Evolutionary conservation across 306 rosid genomes (phyloP).

Genomic region (Hylodesmum podocarpum): DNA sequence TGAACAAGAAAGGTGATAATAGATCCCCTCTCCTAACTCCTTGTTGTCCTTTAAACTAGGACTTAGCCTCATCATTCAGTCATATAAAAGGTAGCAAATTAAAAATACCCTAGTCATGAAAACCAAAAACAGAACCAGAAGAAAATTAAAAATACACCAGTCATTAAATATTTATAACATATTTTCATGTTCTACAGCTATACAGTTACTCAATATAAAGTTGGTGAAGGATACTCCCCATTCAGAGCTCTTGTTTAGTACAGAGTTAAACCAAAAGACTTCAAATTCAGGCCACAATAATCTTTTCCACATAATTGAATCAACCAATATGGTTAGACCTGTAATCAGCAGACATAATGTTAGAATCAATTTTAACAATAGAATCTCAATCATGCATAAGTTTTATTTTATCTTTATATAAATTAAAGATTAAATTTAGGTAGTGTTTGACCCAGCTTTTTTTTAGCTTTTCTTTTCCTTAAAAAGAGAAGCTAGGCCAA

Average conservation of each 20-base stretch:
- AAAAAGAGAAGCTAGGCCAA: too few species aligned
- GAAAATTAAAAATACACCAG: constrained; percentile 1
- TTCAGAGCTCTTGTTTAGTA: constrained; percentile 85
- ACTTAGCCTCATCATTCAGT: background rate
- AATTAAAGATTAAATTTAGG: background rate
- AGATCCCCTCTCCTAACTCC: background rate
- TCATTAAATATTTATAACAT: constrained; percentile 2
- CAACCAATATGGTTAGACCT: constrained; percentile 78
- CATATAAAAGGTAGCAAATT: background rate
- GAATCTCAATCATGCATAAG: background rate
- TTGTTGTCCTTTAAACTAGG: background rate
- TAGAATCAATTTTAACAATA: constrained; percentile 19
- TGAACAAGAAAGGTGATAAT: background rate
- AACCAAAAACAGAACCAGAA: background rate
- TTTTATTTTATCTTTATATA: background rate
- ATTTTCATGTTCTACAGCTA: constrained; percentile 11
- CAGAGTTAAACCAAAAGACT: constrained; percentile 96
- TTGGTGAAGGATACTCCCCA: constrained; percentile 90
- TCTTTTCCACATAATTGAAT: constrained; percentile 91
- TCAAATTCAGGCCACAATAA: constrained; percentile 95
- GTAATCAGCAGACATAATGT: constrained; percentile 35
- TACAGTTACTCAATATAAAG: background rate
- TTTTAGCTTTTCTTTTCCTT: too few species aligned
- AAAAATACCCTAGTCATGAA: background rate
- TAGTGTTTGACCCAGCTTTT: too few species aligned